Conservation (phyloP, 2,329 filamentous ascomycete genomes). For the Thyridium curvatum region DNA sequence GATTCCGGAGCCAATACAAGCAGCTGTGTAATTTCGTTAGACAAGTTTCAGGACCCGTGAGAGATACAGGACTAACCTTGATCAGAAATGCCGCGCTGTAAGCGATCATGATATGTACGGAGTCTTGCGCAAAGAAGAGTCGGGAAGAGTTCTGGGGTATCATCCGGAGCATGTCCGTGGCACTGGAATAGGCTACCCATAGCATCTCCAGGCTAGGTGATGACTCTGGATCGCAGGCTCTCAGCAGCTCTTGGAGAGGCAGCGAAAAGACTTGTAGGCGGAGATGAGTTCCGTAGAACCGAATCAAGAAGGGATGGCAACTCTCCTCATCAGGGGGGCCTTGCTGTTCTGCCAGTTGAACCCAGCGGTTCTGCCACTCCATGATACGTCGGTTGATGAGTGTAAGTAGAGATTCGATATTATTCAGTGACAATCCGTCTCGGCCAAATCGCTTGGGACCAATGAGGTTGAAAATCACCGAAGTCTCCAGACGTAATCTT, state of each 20-base stretch:
- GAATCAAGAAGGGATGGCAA: conserved; percentile 27
- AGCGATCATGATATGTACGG: too few relatives aligned
- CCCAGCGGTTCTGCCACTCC: conserved; percentile 14
- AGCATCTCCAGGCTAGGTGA: conserved; percentile 20
- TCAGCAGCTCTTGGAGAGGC: conserved; percentile 14
- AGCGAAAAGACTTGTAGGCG: conserved; percentile 28
- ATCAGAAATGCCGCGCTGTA: too few relatives aligned
- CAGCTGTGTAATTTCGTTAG: too few relatives aligned
- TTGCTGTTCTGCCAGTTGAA: background rate
- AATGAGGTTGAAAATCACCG: conserved; percentile 7
- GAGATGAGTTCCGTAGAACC: conserved; percentile 30
- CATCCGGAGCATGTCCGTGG: conserved; percentile 20
- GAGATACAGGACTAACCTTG: too few relatives aligned
- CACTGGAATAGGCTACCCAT: conserved; percentile 23
- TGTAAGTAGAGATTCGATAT: conserved; percentile 15
- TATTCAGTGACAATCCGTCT: conserved; percentile 8
- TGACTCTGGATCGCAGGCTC: conserved; percentile 3
- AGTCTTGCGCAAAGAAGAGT: conserved; percentile 20
- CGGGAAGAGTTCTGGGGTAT: conserved; percentile 20
- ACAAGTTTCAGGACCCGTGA: too few relatives aligned
- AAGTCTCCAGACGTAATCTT: conserved; percentile 25
- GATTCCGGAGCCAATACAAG: too few relatives aligned
- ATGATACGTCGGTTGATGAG: conserved; percentile 16
- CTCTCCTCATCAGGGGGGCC: conserved; percentile 3
- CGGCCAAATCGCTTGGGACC: too few relatives aligned